Conservation (phyloP, 768 basidiomycete species). For the Lactarius evosmus region DNA sequence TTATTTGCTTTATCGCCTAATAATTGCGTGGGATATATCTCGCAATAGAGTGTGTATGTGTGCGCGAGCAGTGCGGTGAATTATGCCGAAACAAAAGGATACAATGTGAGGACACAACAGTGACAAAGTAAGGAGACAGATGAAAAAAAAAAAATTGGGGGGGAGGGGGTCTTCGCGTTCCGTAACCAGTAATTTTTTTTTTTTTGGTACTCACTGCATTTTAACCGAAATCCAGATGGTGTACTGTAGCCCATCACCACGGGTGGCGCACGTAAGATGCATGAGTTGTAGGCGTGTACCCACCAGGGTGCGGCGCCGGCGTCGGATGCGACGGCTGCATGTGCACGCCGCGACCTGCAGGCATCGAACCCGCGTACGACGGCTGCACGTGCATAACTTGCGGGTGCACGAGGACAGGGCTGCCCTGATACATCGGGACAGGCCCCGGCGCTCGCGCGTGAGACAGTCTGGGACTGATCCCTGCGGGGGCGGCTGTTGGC, state of each 20-base stretch:
- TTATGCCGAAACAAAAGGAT: constrained; percentile 5
- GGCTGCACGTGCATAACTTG: constrained; percentile 37
- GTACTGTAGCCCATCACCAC: constrained; percentile 3
- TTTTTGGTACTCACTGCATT: constrained; percentile 2
- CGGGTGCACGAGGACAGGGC: constrained; percentile 64
- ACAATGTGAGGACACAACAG: constrained; percentile 11
- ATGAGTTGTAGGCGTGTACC: constrained; percentile 21
- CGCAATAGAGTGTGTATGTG: constrained; percentile 22
- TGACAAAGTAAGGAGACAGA: not conserved
- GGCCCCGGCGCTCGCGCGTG: constrained; percentile 39
- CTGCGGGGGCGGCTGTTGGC: constrained; percentile 39
- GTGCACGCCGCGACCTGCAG: constrained; percentile 39
- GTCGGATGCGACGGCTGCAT: constrained; percentile 42
- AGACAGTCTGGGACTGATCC: constrained; percentile 69
- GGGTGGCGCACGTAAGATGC: constrained; percentile 15
- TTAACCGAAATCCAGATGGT: constrained; percentile 1
- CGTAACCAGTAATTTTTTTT: constrained; percentile 2
- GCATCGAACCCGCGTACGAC: constrained; percentile 33
- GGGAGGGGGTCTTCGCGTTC: not conserved
- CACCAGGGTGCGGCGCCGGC: constrained; percentile 25
- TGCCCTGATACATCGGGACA: constrained; percentile 54
- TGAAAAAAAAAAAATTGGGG: not conserved
- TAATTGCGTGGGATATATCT: constrained; percentile 20
- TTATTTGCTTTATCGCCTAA: constrained; percentile 3
- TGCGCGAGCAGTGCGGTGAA: constrained; percentile 4